These are phyloP conservation scores for Trichoderma pleuroti DNA, from an alignment of 2,329 filamentous ascomycete genomes.

Conservation along the genomic window DNA sequence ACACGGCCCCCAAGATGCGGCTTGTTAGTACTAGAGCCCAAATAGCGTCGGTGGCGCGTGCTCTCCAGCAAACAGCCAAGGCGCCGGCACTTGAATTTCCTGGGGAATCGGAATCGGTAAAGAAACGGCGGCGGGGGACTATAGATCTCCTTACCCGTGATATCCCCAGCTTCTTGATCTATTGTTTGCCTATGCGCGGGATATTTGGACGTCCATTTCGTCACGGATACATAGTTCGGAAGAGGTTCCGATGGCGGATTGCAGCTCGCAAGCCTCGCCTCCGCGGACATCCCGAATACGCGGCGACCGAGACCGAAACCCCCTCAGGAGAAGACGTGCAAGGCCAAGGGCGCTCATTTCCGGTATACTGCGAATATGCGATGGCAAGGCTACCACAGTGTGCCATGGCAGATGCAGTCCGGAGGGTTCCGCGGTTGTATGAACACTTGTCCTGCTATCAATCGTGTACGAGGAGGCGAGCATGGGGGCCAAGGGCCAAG, in stretches of 20 bases:
- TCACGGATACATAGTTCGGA: not conserved
- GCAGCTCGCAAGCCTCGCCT: not conserved
- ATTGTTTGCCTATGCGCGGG: not conserved
- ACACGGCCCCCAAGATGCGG: not conserved
- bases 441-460: not conserved
- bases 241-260: not conserved
- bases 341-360: not conserved
- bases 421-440: not conserved
- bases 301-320: not conserved
- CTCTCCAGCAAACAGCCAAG: not conserved
- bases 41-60: not conserved
- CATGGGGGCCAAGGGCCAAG: not conserved
- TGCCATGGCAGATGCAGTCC: not conserved
- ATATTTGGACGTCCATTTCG: not conserved
- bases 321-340: not conserved
- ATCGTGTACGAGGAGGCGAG: not conserved
- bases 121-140: not conserved
- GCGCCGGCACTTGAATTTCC: not conserved
- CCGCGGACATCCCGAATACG: conserved; percentile 12
- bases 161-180: not conserved
- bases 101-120: conserved; percentile 11
- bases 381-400: not conserved
- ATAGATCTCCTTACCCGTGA: not conserved
- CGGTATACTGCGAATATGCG: not conserved
- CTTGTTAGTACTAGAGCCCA: not conserved